phyloP scores from a whole-genome alignment of 2,329 filamentous ascomycete species.

The Penicillium concentricum region DNA sequence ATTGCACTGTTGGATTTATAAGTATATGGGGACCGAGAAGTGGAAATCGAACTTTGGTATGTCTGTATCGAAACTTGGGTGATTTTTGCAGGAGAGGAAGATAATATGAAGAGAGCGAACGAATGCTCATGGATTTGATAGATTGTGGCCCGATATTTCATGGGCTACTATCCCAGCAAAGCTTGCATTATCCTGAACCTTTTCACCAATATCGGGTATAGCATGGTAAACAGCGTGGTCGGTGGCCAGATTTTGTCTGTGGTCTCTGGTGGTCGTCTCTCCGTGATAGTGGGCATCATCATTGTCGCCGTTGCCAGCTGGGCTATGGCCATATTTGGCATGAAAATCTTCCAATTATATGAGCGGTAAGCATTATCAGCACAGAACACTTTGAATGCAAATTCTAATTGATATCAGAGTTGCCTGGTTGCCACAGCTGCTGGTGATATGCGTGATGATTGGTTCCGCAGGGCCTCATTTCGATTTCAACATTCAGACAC shows the following conservation, averaged over 20 bases:
- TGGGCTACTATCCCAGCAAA: constrained; percentile 46
- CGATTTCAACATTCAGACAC: constrained; percentile 33
- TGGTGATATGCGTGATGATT: constrained; percentile 42
- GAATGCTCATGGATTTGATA: constrained; percentile 19
- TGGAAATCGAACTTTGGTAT: constrained; percentile 45
- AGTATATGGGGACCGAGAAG: constrained; percentile 43
- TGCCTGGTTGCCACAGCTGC: constrained; percentile 44
- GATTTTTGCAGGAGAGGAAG: background rate
- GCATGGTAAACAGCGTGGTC: constrained; percentile 45
- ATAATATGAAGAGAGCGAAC: background rate
- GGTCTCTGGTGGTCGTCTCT: constrained; percentile 38
- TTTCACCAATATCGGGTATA: constrained; percentile 44
- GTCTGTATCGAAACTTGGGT: background rate
- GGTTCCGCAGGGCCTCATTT: constrained; percentile 42
- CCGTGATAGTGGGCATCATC: constrained; percentile 41
- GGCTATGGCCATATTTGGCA: constrained; percentile 41
- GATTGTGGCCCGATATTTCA: constrained; percentile 44
- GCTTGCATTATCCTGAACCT: constrained; percentile 43
- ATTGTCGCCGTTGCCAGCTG: constrained; percentile 38
- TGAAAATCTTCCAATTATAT: constrained; percentile 45
- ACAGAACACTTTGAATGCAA: background rate
- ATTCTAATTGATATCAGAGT: constrained; percentile 20
- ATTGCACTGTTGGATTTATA: constrained; percentile 41
- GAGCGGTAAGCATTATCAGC: constrained; percentile 34
- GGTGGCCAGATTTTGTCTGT: constrained; percentile 47